Evolutionary conservation across 495 filamentous ascomycete species (phyloP), one percentile per base, ranked within the genome.

Genomic region (Neurospora sp.): DNA sequence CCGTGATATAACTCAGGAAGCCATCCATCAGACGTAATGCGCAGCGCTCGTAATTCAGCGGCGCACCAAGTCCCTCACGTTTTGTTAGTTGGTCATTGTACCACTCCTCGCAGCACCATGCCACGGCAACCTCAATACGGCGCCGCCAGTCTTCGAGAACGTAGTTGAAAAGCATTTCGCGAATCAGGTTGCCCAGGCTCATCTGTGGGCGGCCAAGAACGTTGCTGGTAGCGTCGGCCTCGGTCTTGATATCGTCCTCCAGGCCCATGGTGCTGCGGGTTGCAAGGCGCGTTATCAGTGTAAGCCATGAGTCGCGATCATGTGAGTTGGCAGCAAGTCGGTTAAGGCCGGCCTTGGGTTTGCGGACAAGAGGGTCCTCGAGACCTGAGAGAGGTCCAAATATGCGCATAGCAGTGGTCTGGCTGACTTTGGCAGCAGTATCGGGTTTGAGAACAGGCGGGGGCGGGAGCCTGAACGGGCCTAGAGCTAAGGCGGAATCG

Each of bases 81-180:
- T 85, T 83, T 54, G 86, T 83, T 35, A 97, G 81, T 46, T 88
- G 88, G 80, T 97, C 96, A 78, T 93, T 96, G 82, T 97, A 98
- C 95, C 95, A 99, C 82, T 99, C 96, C 81, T 99, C 96, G 77
- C 91, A 94, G 37, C 98, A 85, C 96, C 96, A 99, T 20, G 90
- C 88, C 71, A 97, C 91, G 3, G 93, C 94, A 42, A 94, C 87
- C 72, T 93, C 94, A 72, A 98, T 92, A 31, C 95, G 89, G 46
- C 87, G 89, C 41, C 94, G 88, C 82, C 96, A 99, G 81, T 99
- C 96, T 73, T 94, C 92, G 31, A 97, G 85, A 48, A 98, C 87
- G 81, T 95, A 97, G 27, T 86, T 86, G 82, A 91, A 94, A 7
- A 99, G 84, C 18, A 87, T 86, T 76, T 97, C 92, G 23, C 96